Base-by-base conservation (phyloP, 1,139 yeast genomes). In the Yamadazyma dendronema region DNA sequence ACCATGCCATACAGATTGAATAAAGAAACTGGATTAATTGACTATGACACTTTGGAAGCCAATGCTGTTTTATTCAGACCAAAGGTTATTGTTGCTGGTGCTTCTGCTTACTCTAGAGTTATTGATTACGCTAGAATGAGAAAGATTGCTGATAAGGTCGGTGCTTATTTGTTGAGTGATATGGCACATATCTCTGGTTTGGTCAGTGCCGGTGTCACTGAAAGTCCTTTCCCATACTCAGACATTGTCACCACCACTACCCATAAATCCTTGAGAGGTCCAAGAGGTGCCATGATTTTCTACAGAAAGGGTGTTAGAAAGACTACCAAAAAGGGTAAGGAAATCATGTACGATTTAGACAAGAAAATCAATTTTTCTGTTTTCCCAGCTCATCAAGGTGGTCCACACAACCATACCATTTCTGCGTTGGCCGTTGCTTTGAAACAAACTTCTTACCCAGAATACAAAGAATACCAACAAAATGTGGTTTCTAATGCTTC, bases 361-460 rank as follows among this genome's bases (percentile, higher is more conserved):
- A 80, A 78, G 63, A 86, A 84, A 58, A 88, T 90, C 65, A 90
- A 90, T 74, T 90, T 90, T 61, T 86, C 96, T 17, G 97, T 90
- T 30, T 90, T 90, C 86, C 97, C 97, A 52, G 97, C 95, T 42
- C 97, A 90, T 66, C 97, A 90, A 74, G 97, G 97, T 72, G 97
- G 97, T 57, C 97, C 97, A 52, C 97, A 90, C 67, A 90, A 90
- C 74, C 97, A 90, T 67, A 90, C 97, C 52, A 90, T 90, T 57
- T 84, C 96, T 48, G 97, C 97, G 10, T 71, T 90, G 53, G 95
- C 97, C 6, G 95, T 87, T 42, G 97, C 97, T 17, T 78, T 90
- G 59, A 88, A 88, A 62, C 97, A 90, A 72, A 89, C 96, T 39
- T 68, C 76, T 44, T 70, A 85, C 34, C 95, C 95, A 38, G 96